Evolutionary conservation across 1,139 yeast species (phyloP).

Genomic region (Suhomyces guaymorum): DNA sequence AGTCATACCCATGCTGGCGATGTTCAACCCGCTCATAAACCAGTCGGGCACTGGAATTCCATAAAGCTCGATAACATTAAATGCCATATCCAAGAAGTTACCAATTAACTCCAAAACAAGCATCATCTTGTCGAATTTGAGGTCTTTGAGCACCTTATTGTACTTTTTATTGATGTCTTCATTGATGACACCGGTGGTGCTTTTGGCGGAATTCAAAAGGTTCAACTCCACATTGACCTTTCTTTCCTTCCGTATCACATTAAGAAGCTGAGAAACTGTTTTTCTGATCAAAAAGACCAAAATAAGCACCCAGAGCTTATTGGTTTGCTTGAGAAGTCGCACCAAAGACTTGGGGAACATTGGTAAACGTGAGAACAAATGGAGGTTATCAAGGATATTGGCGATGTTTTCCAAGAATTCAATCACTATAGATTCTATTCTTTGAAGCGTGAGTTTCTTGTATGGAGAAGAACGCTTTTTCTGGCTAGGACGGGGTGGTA

Average conservation of each 20-base stretch:
- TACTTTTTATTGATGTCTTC: conserved; percentile 38
- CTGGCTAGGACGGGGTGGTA: conserved; percentile 2
- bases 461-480: conserved; percentile 14
- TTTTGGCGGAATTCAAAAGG: conserved; percentile 30
- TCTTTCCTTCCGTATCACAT: conserved; percentile 40
- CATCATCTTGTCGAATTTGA: conserved; percentile 48
- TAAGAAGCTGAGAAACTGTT: conserved; percentile 45
- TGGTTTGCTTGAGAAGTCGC: conserved; percentile 43
- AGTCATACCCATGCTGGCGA: conserved; percentile 51
- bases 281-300: conserved; percentile 45
- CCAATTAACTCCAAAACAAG: conserved; percentile 45
- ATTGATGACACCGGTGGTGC: conserved; percentile 25
- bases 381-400: conserved; percentile 45
- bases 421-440: conserved; percentile 33
- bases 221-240: conserved; percentile 42
- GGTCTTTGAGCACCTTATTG: conserved; percentile 44
- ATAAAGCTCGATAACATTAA: conserved; percentile 44
- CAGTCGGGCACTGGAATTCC: conserved; percentile 43
- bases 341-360: conserved; percentile 41
- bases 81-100: conserved; percentile 43
- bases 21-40: conserved; percentile 45
- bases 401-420: conserved; percentile 40
- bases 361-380: conserved; percentile 44
- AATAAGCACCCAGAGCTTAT: conserved; percentile 47
- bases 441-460: conserved; percentile 25